Percentiles rank a stretch among this genome's conserved stretches.
phyloP scores from a whole-genome alignment of 2,329 filamentous ascomycete genomes.

The Didymella pomorum region DNA sequence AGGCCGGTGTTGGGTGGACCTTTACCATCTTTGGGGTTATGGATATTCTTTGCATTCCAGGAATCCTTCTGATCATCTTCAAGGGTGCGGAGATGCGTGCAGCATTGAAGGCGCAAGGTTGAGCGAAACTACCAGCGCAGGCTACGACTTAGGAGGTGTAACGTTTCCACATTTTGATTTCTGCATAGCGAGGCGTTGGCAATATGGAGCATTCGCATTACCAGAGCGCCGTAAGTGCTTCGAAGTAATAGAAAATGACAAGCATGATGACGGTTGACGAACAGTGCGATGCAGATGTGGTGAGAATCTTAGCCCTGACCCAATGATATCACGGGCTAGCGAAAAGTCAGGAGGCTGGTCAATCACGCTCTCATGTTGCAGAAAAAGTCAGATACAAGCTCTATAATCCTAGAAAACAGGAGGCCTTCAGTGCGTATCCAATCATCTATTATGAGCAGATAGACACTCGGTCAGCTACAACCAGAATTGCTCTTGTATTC shows the following conservation, averaged over 20 bases:
- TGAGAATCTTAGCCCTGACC: background rate
- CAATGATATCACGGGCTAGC: background rate
- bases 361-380: background rate
- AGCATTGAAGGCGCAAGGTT: slow-evolving; percentile 28
- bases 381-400: too few species aligned
- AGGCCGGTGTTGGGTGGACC: slow-evolving; percentile 52
- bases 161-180: background rate
- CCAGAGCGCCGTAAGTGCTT: background rate
- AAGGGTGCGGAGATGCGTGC: slow-evolving; percentile 35
- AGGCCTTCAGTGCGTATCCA: too few species aligned
- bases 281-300: background rate
- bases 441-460: too few species aligned
- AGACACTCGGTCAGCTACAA: too few species aligned
- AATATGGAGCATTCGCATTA: background rate
- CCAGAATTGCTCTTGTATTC: too few species aligned
- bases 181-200: slow-evolving; percentile 19
- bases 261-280: background rate
- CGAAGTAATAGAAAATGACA: background rate
- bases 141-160: background rate
- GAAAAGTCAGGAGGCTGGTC: background rate
- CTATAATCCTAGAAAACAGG: too few species aligned
- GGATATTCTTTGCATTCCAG: slow-evolving; percentile 40
- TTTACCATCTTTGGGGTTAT: slow-evolving; percentile 52
- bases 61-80: slow-evolving; percentile 32
- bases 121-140: slow-evolving; percentile 1